phyloP scores from a whole-genome alignment of 169 alveolate genomes.

The Cryptosporidium viatorum region DNA sequence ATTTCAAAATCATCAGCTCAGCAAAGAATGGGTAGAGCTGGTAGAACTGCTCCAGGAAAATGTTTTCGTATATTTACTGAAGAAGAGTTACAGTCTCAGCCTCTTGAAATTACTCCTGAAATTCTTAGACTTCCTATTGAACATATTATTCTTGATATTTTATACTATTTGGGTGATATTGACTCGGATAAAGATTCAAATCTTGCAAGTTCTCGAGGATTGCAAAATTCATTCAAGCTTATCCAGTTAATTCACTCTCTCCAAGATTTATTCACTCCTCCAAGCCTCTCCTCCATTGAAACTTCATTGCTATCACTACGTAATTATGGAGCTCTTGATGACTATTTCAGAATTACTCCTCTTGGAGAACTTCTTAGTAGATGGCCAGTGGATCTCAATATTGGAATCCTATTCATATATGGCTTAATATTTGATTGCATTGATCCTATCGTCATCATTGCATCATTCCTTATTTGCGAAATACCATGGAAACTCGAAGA shows the following conservation, averaged over 20 bases:
- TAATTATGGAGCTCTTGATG: constrained; percentile 49
- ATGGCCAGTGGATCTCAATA: constrained; percentile 76
- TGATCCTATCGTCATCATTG: constrained; percentile 51
- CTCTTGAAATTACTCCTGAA: constrained; percentile 47
- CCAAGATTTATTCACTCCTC: constrained; percentile 57
- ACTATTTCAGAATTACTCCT: constrained; percentile 63
- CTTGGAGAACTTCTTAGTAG: constrained; percentile 63
- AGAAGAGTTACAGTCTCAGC: constrained; percentile 81
- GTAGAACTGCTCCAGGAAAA: constrained; percentile 88
- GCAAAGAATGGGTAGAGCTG: constrained; percentile 92
- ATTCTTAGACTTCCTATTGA: constrained; percentile 57
- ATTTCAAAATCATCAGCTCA: constrained; percentile 86
- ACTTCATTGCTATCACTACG: constrained; percentile 29
- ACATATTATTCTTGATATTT: constrained; percentile 55
- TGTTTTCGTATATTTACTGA: constrained; percentile 88
- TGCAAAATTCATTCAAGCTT: background rate
- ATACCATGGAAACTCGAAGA: constrained; percentile 67
- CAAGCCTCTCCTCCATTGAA: constrained; percentile 48
- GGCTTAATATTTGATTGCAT: constrained; percentile 70
- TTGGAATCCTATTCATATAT: constrained; percentile 69
- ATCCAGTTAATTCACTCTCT: constrained; percentile 25
- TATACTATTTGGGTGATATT: constrained; percentile 4
- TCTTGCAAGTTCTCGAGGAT: background rate
- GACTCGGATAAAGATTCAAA: background rate
- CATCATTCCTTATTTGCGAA: constrained; percentile 73